phyloP scores from a whole-genome alignment of 768 basidiomycete species.

The Collybia mongolica region DNA sequence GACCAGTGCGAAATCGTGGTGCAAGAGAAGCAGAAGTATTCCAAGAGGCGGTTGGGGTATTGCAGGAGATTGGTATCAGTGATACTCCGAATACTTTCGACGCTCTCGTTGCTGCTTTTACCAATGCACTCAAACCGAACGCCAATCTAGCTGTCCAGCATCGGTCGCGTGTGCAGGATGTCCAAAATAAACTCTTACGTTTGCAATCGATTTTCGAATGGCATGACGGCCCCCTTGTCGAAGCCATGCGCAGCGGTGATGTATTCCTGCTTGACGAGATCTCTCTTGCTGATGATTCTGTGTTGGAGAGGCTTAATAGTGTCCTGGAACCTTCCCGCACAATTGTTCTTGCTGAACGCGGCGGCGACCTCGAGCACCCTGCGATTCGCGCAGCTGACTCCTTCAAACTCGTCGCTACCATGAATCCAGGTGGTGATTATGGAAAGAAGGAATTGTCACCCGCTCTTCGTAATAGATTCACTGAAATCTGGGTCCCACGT shows the following conservation, averaged over 20 bases:
- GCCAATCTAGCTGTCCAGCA: constrained; percentile 25
- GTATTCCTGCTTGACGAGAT: constrained; percentile 95
- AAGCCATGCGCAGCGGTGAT: constrained; percentile 84
- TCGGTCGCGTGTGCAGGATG: constrained; percentile 32
- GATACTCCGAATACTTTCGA: constrained; percentile 20
- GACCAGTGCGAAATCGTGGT: constrained; percentile 80
- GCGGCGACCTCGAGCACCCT: constrained; percentile 71
- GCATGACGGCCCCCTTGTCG: constrained; percentile 94
- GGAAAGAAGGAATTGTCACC: constrained; percentile 99
- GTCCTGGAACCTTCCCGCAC: constrained; percentile 91
- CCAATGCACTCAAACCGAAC: constrained; percentile 22
- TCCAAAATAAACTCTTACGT: constrained; percentile 44
- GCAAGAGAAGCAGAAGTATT: constrained; percentile 49
- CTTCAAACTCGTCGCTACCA: constrained; percentile 94
- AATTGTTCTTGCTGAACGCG: constrained; percentile 90
- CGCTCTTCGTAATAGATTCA: constrained; percentile 95
- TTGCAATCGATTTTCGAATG: constrained; percentile 90
- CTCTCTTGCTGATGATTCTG: constrained; percentile 96
- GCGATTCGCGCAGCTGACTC: constrained; percentile 58
- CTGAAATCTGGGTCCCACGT: constrained; percentile 97
- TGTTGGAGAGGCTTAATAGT: constrained; percentile 94
- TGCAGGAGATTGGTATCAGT: constrained; percentile 41
- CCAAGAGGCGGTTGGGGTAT: constrained; percentile 37
- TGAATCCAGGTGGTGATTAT: constrained; percentile 99
- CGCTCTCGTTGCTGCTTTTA: constrained; percentile 24